These are phyloP conservation scores for Phytophthora macrochlamydospora DNA, from an alignment of 352 stramenopile genomes.

Conservation along the genomic window DNA sequence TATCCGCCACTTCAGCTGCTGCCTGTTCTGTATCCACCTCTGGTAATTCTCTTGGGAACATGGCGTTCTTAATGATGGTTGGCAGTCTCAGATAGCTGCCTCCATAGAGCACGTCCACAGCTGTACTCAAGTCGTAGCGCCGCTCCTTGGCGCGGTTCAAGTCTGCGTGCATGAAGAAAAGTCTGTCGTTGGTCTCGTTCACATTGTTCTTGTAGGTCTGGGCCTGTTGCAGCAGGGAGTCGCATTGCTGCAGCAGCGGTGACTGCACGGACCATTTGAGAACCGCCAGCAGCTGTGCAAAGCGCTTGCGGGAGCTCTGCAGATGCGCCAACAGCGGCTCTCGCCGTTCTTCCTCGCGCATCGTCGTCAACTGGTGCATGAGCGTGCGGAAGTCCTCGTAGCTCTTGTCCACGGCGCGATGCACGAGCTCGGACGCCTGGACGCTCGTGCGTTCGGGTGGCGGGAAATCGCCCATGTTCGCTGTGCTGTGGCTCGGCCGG, in stretches of 20 bases:
- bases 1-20: conserved; percentile 70
- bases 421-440: conserved; percentile 77
- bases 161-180: conserved; percentile 88
- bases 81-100: conserved; percentile 79
- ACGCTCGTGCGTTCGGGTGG: conserved; percentile 61
- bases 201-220: conserved; percentile 73
- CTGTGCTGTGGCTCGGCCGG: not conserved
- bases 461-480: conserved; percentile 73
- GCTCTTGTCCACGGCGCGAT: conserved; percentile 81
- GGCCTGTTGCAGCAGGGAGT: conserved; percentile 60
- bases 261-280: conserved; percentile 89
- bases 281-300: conserved; percentile 77
- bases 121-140: conserved; percentile 80
- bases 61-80: conserved; percentile 73
- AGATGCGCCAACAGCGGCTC: conserved; percentile 73
- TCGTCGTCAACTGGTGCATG: conserved; percentile 66
- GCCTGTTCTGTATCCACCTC: conserved; percentile 61
- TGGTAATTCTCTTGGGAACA: conserved; percentile 71
- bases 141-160: conserved; percentile 82
- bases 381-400: conserved; percentile 84
- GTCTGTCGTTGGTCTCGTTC: conserved; percentile 84
- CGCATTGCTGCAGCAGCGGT: conserved; percentile 76
- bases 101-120: conserved; percentile 81
- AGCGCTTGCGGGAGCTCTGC: conserved; percentile 64
- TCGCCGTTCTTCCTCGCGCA: conserved; percentile 77